phyloP scores from a whole-genome alignment of 2,329 filamentous ascomycete genomes.

The Diaporthe citriasiana region DNA sequence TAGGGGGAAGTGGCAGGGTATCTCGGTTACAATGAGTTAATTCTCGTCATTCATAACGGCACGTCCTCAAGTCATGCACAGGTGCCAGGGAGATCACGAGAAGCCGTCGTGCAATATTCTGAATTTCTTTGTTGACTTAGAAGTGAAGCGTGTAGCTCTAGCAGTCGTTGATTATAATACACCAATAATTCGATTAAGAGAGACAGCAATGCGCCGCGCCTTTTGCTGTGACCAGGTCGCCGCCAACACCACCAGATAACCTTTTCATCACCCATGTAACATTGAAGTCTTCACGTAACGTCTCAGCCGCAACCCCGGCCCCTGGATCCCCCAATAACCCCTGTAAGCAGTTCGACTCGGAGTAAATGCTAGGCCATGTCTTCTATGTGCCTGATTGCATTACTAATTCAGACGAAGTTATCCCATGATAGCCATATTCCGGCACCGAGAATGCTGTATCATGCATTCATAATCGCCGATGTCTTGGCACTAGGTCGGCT shows the following conservation, averaged over 20 bases:
- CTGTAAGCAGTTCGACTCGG: neutral
- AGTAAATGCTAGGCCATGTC: neutral
- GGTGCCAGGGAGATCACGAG: neutral
- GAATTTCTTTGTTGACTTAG: neutral
- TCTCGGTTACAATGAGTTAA: too few relatives aligned
- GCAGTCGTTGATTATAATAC: neutral
- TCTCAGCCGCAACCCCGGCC: neutral
- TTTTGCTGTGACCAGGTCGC: neutral
- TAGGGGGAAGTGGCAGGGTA: neutral
- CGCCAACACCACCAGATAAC: neutral
- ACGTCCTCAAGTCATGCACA: neutral
- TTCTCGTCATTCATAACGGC: neutral
- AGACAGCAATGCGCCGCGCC: neutral
- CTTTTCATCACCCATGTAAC: neutral
- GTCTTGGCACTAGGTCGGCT: neutral
- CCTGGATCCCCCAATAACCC: neutral
- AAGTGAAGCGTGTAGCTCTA: neutral
- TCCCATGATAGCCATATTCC: neutral
- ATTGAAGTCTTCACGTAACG: neutral
- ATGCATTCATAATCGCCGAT: neutral
- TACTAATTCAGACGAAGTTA: too few relatives aligned
- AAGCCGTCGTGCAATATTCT: neutral
- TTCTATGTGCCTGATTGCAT: neutral
- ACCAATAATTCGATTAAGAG: neutral
- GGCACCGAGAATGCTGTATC: neutral